A percentile compares a stretch with the other conserved stretches of the same genome.
Conservation (phyloP, 2,329 filamentous ascomycete genomes). For the Sclerotinia trifoliorum region DNA sequence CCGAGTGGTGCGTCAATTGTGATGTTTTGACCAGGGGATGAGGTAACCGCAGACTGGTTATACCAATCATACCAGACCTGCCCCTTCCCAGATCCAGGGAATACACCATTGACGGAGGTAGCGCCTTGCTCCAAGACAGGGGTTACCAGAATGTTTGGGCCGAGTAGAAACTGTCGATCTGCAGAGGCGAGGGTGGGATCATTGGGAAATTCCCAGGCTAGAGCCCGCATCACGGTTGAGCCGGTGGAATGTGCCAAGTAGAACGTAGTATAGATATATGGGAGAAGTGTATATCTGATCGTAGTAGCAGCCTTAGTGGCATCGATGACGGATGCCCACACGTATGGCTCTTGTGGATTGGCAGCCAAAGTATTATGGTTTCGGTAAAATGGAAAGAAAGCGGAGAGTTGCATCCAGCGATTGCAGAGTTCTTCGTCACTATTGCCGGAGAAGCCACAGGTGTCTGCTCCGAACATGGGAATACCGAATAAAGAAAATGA, state of each 20-base stretch:
- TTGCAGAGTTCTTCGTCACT: constrained; percentile 67
- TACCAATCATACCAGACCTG: constrained; percentile 80
- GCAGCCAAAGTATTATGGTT: constrained; percentile 69
- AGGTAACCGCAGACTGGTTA: constrained; percentile 56
- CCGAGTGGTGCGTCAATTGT: constrained; percentile 61
- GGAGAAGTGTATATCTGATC: constrained; percentile 68
- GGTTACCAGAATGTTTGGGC: constrained; percentile 62
- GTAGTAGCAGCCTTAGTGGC: constrained; percentile 66
- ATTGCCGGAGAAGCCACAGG: constrained; percentile 69
- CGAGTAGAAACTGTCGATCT: constrained; percentile 71
- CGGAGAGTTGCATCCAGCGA: constrained; percentile 70
- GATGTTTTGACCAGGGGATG: constrained; percentile 53
- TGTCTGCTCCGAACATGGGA: constrained; percentile 73
- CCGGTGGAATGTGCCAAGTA: constrained; percentile 64
- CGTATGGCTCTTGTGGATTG: constrained; percentile 67
- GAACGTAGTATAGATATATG: constrained; percentile 75
- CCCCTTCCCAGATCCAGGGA: constrained; percentile 61
- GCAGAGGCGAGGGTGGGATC: constrained; percentile 66
- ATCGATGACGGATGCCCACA: constrained; percentile 64
- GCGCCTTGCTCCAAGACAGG: constrained; percentile 65
- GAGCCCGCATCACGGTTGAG: constrained; percentile 68
- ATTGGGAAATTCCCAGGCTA: constrained; percentile 72
- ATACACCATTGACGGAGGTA: constrained; percentile 60
- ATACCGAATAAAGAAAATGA: constrained; percentile 73
- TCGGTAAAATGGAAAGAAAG: constrained; percentile 76